These are phyloP conservation scores for Phoma sp. DNA, from an alignment of 2,329 filamentous ascomycete species.

Conservation along the genomic window DNA sequence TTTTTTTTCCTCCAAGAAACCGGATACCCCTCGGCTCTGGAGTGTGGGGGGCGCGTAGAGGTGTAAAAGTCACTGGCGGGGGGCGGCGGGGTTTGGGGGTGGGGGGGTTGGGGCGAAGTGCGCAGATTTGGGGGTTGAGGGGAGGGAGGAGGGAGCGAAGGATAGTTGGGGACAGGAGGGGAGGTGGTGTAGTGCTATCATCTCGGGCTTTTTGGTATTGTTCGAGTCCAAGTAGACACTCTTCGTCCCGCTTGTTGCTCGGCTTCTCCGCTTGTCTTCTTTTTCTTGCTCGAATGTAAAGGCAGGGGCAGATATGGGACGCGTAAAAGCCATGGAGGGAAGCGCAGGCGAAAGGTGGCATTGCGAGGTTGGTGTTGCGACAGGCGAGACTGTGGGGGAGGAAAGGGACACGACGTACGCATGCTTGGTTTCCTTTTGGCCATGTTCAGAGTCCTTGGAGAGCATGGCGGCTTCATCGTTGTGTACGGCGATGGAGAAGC, in stretches of 20 bases:
- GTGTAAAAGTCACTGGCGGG: no score
- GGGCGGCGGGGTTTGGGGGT: no score
- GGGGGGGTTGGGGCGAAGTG: conserved; percentile 4
- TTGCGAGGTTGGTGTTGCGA: conserved; percentile 30
- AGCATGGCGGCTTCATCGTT: conserved; percentile 56
- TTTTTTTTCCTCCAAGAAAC: no score
- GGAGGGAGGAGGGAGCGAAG: background rate
- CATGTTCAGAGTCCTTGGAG: conserved; percentile 18
- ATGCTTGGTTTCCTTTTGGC: conserved; percentile 41
- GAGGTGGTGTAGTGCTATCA: conserved; percentile 7
- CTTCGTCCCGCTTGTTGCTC: background rate
- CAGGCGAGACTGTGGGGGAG: conserved; percentile 21
- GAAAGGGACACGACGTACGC: conserved; percentile 45
- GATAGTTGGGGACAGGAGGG: background rate
- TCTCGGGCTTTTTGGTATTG: background rate
- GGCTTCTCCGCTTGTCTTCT: background rate
- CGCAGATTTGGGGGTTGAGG: conserved; percentile 5
- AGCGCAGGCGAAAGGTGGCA: conserved; percentile 18
- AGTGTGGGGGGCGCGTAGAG: no score
- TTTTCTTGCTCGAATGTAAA: background rate
- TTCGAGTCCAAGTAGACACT: background rate
- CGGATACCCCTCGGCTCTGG: no score
- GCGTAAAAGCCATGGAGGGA: conserved; percentile 11
- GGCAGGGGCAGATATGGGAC: conserved; percentile 6
- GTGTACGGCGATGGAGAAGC: conserved; percentile 65